Evolutionary conservation across 2,329 filamentous ascomycete species (phyloP).

Genomic region (Aureobasidium pullulans): DNA sequence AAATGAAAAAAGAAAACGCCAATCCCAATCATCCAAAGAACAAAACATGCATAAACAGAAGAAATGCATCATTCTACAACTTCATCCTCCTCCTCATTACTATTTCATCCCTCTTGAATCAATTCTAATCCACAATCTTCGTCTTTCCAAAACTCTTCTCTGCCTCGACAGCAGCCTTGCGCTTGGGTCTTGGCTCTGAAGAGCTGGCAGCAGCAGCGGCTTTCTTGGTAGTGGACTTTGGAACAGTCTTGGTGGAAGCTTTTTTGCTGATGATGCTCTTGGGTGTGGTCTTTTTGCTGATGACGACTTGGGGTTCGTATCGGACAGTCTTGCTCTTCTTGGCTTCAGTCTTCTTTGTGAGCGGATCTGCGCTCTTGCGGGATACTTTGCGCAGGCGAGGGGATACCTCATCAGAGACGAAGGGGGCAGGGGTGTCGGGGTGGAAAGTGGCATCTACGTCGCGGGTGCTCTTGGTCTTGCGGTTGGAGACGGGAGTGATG

Average conservation of each 20-base stretch:
- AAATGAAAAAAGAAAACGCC: too few species aligned
- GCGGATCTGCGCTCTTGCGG: not conserved
- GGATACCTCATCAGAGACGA: not conserved
- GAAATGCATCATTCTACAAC: not conserved
- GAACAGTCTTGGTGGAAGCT: not conserved
- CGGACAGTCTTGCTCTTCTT: not conserved
- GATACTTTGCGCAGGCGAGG: not conserved
- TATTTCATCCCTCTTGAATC: too few species aligned
- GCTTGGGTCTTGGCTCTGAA: not conserved
- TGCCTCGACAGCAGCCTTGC: not conserved
- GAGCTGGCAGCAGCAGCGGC: not conserved
- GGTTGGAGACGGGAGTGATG: not conserved
- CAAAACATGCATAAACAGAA: too few species aligned
- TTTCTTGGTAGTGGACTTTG: not conserved
- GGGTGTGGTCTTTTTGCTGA: not conserved
- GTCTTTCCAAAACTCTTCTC: constrained; percentile 1
- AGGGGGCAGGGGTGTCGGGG: not conserved
- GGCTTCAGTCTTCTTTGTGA: not conserved
- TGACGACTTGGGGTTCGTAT: not conserved
- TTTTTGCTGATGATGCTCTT: not conserved
- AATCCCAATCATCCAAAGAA: too few species aligned
- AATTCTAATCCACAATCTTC: not conserved
- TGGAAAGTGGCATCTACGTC: not conserved
- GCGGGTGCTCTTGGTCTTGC: not conserved
- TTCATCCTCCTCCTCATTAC: not conserved